Conservation (phyloP, 1,139 yeast genomes). For the Protomyces macrosporus region DNA sequence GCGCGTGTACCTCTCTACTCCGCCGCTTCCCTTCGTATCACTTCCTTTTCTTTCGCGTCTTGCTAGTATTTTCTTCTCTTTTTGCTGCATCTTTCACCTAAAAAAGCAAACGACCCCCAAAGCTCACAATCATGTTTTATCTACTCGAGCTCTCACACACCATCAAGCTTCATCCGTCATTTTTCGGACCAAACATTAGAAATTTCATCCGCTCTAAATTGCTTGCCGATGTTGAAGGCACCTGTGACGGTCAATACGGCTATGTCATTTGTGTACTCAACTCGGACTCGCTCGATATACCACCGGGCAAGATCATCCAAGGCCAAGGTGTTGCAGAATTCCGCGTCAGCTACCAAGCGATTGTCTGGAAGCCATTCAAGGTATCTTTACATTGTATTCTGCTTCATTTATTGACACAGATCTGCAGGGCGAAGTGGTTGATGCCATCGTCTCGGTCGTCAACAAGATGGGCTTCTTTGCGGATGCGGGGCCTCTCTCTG, state of each 20-base stretch:
- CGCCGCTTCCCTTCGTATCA: not conserved
- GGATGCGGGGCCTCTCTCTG: constrained; percentile 94
- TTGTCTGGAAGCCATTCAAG: constrained; percentile 97
- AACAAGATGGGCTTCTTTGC: constrained; percentile 97
- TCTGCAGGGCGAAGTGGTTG: constrained; percentile 80
- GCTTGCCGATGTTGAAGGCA: constrained; percentile 94
- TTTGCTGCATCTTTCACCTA: not conserved
- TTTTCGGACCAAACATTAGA: constrained; percentile 96
- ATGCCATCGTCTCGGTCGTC: constrained; percentile 89
- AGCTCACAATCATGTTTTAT: constrained; percentile 24
- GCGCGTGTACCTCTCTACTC: not conserved
- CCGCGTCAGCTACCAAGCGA: constrained; percentile 91
- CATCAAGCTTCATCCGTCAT: constrained; percentile 92
- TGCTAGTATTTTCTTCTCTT: not conserved
- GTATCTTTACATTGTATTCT: constrained; percentile 29
- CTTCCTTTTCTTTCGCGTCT: not conserved
- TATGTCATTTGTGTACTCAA: constrained; percentile 94
- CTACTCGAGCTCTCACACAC: constrained; percentile 81
- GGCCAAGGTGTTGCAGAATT: constrained; percentile 92
- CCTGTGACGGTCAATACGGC: constrained; percentile 98
- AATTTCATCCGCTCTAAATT: constrained; percentile 83
- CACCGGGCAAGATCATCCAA: constrained; percentile 87
- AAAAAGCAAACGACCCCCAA: not conserved
- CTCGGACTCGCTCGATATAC: constrained; percentile 90
- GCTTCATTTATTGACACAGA: not conserved